Evolutionary conservation across 441 rosid species (phyloP), one percentile per base, ranked within the genome.

Genomic region (Gossypium trilobum): DNA sequence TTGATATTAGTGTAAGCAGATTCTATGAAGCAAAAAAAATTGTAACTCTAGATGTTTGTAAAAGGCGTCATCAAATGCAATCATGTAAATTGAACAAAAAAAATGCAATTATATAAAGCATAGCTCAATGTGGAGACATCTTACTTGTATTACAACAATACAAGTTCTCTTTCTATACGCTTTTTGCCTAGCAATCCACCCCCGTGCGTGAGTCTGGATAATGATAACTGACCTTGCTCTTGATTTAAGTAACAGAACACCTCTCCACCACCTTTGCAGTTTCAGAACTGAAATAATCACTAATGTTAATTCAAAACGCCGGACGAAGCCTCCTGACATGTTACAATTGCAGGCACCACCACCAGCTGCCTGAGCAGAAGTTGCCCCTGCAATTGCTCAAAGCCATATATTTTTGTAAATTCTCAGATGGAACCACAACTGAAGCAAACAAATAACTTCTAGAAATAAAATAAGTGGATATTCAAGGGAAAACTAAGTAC

Each of bases 181-280:
- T 83, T 68, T 80, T 74, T 52, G 82, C 83, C 88, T 85, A 42
- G 85, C 84, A 79, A 84, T 52, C 83, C 92, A 84, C 17, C 88
- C 86, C 76, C 93, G 87, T 67, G 86, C 67, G 77, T 79, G 79
- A 42, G 83, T 80, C 74, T 92, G 99, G 76, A 94, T 84, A 55
- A 80, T 7, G 63, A 82, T 80, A 48, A 87, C 88, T 71, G 95
- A 82, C 56, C 70, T 80, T 69, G 67, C 77, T 80, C 82, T 86
- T 73, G 72, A 64, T 73, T 87, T 89, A 59, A 64, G 84, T 72
- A 81, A 71, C 55, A 82, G 50, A 70, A 83, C 68, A 68, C 61
- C 70, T 79, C 87, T 92, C 99, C 97, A 94, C 95, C 95, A 89
- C 78, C 91, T 84, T 77, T 94, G 97, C 79, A 92, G 76, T 85